Percentiles rank a stretch among this genome's conserved stretches.
Conservation (phyloP, 768 basidiomycete genomes). For the Podaxis sp. region DNA sequence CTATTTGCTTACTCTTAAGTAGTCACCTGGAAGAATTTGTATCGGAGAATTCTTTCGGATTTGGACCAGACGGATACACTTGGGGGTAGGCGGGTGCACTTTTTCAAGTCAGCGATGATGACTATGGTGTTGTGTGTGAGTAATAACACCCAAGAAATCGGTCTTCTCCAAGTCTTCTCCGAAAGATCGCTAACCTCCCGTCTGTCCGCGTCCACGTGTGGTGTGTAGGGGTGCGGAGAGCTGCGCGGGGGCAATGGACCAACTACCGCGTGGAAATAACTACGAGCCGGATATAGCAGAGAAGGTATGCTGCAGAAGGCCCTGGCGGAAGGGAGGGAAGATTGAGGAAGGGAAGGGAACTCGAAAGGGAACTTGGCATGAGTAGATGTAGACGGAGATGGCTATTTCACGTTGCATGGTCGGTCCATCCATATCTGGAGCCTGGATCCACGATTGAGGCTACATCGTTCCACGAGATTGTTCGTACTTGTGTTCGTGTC, state of each 20-base stretch:
- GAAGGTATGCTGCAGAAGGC: background rate
- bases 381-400: constrained; percentile 6
- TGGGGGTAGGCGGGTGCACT: background rate
- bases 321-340: background rate
- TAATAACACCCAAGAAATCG: background rate
- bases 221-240: background rate
- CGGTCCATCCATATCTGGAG: background rate
- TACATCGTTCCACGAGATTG: background rate
- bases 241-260: background rate
- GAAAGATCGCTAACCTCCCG: constrained; percentile 4
- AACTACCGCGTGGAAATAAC: constrained; percentile 4
- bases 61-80: background rate
- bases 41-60: background rate
- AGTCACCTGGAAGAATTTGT: background rate
- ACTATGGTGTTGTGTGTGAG: background rate
- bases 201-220: constrained; percentile 5
- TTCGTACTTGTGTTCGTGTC: background rate
- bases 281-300: background rate
- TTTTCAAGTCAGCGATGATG: background rate
- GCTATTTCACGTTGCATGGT: background rate
- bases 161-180: constrained; percentile 4
- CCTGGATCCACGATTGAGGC: background rate
- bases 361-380: background rate
- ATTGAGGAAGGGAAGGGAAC: background rate
- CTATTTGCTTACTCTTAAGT: background rate